phyloP scores from a whole-genome alignment of 1,139 yeast genomes.

The Hanseniaspora uvarum region DNA sequence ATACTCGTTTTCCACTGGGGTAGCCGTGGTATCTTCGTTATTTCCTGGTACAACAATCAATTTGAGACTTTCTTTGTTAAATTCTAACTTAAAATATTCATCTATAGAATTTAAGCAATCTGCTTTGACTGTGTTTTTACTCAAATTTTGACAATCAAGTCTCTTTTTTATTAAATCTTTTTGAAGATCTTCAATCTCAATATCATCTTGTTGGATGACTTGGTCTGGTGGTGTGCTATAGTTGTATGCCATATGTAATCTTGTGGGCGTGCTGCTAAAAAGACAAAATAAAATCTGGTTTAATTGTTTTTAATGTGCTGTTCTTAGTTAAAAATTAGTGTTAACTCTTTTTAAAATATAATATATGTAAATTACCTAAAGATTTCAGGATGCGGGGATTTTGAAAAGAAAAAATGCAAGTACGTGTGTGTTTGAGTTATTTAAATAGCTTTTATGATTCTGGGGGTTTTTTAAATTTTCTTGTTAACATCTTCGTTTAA shows the following conservation, averaged over 20 bases:
- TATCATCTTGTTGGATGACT: background rate
- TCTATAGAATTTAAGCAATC: background rate
- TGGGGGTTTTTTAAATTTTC: background rate
- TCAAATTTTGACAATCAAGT: background rate
- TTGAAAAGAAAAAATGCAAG: no score
- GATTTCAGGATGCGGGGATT: no score
- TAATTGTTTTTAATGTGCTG: no score
- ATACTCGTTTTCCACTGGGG: background rate
- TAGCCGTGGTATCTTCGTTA: background rate
- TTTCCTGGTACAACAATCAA: background rate
- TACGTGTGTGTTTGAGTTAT: background rate
- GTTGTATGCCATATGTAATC: background rate
- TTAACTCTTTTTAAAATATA: no score
- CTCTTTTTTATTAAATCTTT: background rate
- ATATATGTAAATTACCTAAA: no score
- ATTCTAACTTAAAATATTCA: background rate
- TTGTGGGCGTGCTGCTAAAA: background rate
- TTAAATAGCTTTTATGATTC: background rate
- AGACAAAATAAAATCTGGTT: no score
- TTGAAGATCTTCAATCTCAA: background rate
- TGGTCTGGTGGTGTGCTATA: background rate
- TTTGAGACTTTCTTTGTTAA: background rate
- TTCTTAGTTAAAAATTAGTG: no score
- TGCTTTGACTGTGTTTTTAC: background rate
- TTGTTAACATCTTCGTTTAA: background rate